Evolutionary conservation across 768 basidiomycete species (phyloP).

Genomic region (Naganishia kalamii): DNA sequence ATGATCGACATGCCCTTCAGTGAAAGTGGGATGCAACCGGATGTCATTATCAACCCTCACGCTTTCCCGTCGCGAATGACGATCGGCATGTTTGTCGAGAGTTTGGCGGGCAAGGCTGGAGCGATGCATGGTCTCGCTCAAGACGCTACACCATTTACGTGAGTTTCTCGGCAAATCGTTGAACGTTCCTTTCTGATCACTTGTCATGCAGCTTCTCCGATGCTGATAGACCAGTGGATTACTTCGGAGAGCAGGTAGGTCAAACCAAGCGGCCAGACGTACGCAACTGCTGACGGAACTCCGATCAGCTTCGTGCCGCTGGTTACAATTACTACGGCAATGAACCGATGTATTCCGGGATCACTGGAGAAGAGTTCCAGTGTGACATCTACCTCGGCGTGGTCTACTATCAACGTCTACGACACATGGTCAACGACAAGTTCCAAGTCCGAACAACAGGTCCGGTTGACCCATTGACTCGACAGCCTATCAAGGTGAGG

Average conservation of each 20-base stretch:
- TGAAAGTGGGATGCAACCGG: slow-evolving; percentile 97
- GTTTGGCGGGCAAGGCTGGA: slow-evolving; percentile 98
- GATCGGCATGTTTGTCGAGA: slow-evolving; percentile 99
- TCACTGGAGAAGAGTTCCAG: slow-evolving; percentile 95
- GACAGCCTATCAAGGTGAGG: slow-evolving; percentile 90
- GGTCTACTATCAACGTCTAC: slow-evolving; percentile 95
- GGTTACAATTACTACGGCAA: slow-evolving; percentile 99
- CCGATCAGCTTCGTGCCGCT: slow-evolving; percentile 68
- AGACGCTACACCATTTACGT: slow-evolving; percentile 98
- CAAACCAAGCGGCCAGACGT: not conserved
- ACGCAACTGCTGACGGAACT: not conserved
- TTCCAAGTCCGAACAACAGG: slow-evolving; percentile 99
- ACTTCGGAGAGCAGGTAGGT: slow-evolving; percentile 67
- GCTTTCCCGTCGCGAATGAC: slow-evolving; percentile 99
- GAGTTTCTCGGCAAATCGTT: slow-evolving; percentile 39
- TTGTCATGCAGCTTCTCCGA: slow-evolving; percentile 68
- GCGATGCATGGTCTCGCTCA: slow-evolving; percentile 97
- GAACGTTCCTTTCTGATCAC: not conserved
- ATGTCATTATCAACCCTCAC: slow-evolving; percentile 98
- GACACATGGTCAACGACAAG: slow-evolving; percentile 99
- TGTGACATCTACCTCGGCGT: slow-evolving; percentile 98
- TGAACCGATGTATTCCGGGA: slow-evolving; percentile 99
- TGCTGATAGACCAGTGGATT: slow-evolving; percentile 91
- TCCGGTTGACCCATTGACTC: slow-evolving; percentile 88
- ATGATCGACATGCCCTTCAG: slow-evolving; percentile 97